These are phyloP conservation scores for Papiliotrema fonsecae DNA, from an alignment of 1,284 basidiomycete species.

Conservation along the genomic window DNA sequence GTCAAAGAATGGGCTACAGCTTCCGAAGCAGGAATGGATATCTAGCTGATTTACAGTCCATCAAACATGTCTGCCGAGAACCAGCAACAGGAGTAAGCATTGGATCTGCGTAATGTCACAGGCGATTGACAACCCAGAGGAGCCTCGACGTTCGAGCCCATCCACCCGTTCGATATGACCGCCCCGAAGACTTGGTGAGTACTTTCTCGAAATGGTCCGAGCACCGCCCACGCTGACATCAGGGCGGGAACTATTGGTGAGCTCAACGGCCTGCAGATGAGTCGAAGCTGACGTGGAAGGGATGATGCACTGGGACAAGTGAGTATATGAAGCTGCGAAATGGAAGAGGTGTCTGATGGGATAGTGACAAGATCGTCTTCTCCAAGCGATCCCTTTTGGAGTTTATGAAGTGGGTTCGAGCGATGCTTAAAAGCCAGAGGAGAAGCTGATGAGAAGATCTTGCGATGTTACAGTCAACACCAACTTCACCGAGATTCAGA, in stretches of 20 bases:
- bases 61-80: constrained; percentile 1
- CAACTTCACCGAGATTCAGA: constrained; percentile 46
- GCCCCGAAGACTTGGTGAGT: constrained; percentile 45
- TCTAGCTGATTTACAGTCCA: not conserved
- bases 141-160: constrained; percentile 41
- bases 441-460: constrained; percentile 22
- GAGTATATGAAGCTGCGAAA: constrained; percentile 1
- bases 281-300: constrained; percentile 18
- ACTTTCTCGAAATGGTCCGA: not conserved
- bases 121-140: constrained; percentile 1
- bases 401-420: constrained; percentile 42
- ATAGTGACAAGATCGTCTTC: constrained; percentile 48
- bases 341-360: constrained; percentile 7
- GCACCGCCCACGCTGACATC: not conserved
- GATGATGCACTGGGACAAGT: constrained; percentile 48
- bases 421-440: not conserved
- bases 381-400: constrained; percentile 48
- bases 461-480: constrained; percentile 45
- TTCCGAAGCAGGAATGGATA: too few relatives aligned
- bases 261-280: too few relatives aligned
- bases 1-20: too few relatives aligned
- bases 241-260: constrained; percentile 19
- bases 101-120: not conserved
- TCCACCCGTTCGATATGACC: constrained; percentile 48
- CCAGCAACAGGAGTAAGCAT: not conserved